These are phyloP conservation scores for Phoma sp. DNA, from an alignment of 2,329 filamentous ascomycete genomes.

Conservation along the genomic window DNA sequence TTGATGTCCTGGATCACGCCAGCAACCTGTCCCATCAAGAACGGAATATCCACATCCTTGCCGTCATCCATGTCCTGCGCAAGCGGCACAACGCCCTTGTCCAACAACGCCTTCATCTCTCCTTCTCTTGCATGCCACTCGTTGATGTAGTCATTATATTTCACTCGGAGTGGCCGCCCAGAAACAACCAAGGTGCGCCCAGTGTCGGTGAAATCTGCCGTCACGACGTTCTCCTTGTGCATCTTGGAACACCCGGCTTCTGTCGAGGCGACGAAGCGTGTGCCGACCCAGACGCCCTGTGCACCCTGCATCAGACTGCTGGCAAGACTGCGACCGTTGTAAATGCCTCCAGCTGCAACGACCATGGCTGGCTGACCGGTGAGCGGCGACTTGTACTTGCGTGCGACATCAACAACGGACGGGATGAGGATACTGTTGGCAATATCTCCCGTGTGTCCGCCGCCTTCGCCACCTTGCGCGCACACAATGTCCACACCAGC, in stretches of 20 bases:
- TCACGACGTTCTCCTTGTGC: constrained; percentile 85
- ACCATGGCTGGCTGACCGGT: constrained; percentile 76
- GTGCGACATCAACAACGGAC: constrained; percentile 82
- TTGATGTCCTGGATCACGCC: constrained; percentile 78
- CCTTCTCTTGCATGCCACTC: constrained; percentile 79
- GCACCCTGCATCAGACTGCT: constrained; percentile 87
- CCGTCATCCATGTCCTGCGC: constrained; percentile 83
- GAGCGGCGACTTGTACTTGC: constrained; percentile 72
- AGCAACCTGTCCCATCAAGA: constrained; percentile 93
- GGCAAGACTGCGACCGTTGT: constrained; percentile 80
- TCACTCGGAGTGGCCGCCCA: constrained; percentile 80
- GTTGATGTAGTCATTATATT: constrained; percentile 82
- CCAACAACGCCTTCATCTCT: constrained; percentile 77
- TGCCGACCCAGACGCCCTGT: constrained; percentile 90
- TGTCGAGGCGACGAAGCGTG: constrained; percentile 81
- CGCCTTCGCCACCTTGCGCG: constrained; percentile 90
- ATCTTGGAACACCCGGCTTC: constrained; percentile 82
- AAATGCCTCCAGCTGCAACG: constrained; percentile 87
- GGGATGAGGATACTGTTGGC: constrained; percentile 87
- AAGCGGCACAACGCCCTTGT: constrained; percentile 79
- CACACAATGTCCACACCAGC: constrained; percentile 90
- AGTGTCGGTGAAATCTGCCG: constrained; percentile 80
- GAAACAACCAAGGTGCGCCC: constrained; percentile 81
- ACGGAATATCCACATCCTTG: constrained; percentile 82
- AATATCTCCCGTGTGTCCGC: constrained; percentile 86